Conservation (phyloP, 2,329 filamentous ascomycete species). For the Botryotinia calthae region DNA sequence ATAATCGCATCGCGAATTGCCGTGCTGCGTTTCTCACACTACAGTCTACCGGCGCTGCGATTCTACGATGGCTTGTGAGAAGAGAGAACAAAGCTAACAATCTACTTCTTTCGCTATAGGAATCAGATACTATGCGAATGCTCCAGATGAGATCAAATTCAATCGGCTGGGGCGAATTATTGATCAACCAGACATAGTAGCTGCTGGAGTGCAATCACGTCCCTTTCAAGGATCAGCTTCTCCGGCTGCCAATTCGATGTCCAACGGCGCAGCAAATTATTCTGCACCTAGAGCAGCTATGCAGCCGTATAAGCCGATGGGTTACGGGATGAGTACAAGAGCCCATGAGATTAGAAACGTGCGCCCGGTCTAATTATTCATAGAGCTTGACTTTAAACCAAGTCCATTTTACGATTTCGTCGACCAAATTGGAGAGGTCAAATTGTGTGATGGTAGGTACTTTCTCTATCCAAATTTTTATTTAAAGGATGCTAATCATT, state of each 20-base stretch:
- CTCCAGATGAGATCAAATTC: slow-evolving; percentile 30
- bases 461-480: background rate
- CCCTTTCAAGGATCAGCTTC: slow-evolving; percentile 23
- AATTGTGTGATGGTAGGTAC: slow-evolving; percentile 69
- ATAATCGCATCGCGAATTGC: background rate
- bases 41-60: background rate
- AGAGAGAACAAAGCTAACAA: background rate
- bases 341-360: background rate
- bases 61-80: background rate
- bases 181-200: slow-evolving; percentile 26
- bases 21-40: background rate
- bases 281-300: slow-evolving; percentile 8
- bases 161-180: slow-evolving; percentile 34
- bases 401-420: slow-evolving; percentile 83
- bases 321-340: slow-evolving; percentile 19
- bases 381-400: slow-evolving; percentile 58
- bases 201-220: background rate
- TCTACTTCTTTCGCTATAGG: slow-evolving; percentile 24
- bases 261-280: background rate
- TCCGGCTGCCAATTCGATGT: slow-evolving; percentile 23
- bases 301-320: slow-evolving; percentile 16
- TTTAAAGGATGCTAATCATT: slow-evolving; percentile 17
- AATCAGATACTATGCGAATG: slow-evolving; percentile 29
- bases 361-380: slow-evolving; percentile 22
- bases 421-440: slow-evolving; percentile 60